These are phyloP conservation scores for Afroboletus lepidellus DNA, from an alignment of 1,284 basidiomycete species.

Conservation along the genomic window DNA sequence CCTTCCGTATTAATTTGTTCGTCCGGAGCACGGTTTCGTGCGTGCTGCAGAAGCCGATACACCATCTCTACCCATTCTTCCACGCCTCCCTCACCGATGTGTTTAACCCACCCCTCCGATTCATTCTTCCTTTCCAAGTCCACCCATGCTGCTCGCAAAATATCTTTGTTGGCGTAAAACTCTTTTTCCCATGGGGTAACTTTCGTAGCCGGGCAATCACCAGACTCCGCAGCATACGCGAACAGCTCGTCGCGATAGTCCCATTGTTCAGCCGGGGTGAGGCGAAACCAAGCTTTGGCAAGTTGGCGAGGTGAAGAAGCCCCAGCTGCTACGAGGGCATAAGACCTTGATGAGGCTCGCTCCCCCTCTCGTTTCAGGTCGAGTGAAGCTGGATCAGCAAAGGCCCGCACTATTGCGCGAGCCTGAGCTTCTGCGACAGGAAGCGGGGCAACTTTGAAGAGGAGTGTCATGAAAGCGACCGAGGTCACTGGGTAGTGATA, in stretches of 20 bases:
- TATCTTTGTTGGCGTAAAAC: slow-evolving; percentile 49
- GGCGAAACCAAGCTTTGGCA: slow-evolving; percentile 54
- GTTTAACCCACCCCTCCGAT: slow-evolving; percentile 57
- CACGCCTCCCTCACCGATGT: slow-evolving; percentile 53
- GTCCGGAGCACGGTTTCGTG: slow-evolving; percentile 16
- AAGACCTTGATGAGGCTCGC: slow-evolving; percentile 48
- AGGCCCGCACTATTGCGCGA: slow-evolving; percentile 51
- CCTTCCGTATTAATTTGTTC: too few relatives aligned
- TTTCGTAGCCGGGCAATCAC: slow-evolving; percentile 33
- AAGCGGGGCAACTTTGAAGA: slow-evolving; percentile 55
- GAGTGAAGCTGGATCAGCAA: slow-evolving; percentile 49
- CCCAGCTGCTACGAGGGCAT: slow-evolving; percentile 36
- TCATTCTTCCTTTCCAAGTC: slow-evolving; percentile 54
- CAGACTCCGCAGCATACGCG: slow-evolving; percentile 42
- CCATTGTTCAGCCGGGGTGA: slow-evolving; percentile 56
- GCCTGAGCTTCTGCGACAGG: slow-evolving; percentile 70
- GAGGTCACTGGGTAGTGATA: slow-evolving; percentile 47
- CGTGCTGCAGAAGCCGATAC: slow-evolving; percentile 44
- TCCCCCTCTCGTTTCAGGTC: slow-evolving; percentile 47
- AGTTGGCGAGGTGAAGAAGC: slow-evolving; percentile 39
- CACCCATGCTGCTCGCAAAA: slow-evolving; percentile 57
- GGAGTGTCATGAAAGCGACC: slow-evolving; percentile 65
- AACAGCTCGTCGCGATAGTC: slow-evolving; percentile 63
- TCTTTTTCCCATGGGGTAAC: slow-evolving; percentile 58
- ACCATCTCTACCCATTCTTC: slow-evolving; percentile 66